phyloP scores from a whole-genome alignment of 805 yeast species.

The Tetrapisispora iriomotensis region DNA sequence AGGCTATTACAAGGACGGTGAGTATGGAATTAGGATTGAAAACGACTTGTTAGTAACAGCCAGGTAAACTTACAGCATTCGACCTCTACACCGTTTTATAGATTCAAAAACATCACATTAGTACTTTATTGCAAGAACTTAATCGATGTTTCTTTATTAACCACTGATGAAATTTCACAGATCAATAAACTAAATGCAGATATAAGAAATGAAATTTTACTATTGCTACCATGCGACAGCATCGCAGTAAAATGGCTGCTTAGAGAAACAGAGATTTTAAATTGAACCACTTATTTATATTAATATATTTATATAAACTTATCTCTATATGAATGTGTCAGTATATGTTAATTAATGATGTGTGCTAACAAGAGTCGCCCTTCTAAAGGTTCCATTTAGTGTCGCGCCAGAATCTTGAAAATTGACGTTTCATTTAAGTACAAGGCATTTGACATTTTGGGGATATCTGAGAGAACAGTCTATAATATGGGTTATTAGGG shows the following conservation, averaged over 20 bases:
- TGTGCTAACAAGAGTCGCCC: no score
- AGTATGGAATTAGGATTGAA: constrained; percentile 83
- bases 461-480: no score
- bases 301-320: no score
- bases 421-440: no score
- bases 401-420: no score
- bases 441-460: no score
- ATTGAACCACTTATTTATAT: no score
- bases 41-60: constrained; percentile 53
- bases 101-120: constrained; percentile 74
- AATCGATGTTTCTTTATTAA: constrained; percentile 51
- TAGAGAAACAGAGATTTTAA: no score
- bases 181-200: constrained; percentile 55
- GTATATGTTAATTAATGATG: no score
- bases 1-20: constrained; percentile 83
- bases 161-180: constrained; percentile 53
- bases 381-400: no score
- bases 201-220: constrained; percentile 44
- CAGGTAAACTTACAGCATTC: neutral
- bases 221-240: constrained; percentile 44
- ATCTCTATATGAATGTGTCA: no score
- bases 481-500: no score
- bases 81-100: constrained; percentile 11
- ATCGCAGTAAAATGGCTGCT: constrained; percentile 62
- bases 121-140: constrained; percentile 75